Evolutionary conservation across 495 filamentous ascomycete species (phyloP), one percentile per base, ranked within the genome.

Genomic region (Parachaetomium inaequale): DNA sequence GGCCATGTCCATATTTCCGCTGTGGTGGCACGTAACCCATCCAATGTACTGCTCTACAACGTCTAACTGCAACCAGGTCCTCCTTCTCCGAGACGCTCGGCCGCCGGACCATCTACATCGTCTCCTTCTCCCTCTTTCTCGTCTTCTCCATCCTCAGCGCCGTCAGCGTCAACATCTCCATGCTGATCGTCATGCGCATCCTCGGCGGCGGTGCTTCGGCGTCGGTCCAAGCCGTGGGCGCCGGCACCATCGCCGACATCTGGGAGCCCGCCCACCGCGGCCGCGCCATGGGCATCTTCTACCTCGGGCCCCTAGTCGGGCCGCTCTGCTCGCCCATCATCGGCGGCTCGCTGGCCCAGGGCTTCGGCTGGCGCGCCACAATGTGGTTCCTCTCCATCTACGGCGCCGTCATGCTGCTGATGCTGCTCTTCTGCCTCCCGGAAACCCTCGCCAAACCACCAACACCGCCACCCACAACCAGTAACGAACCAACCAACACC

Each of bases 241-340:
- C 93, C 17, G 93, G 93, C 17, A 95, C 92, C 3, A 92, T 97
- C 45, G 88, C 93, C 11, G 93, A 96, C 75, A 82, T 96, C 55
- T 98, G 93, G 93, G 90, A 93, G 59, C 70, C 85, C 1, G 82
- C 79, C 23, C 89, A 96, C 71, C 79, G 93, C 58, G 93, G 93
- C 7, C 78, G 78, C 25, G 93, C 92, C n/a, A 96, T 98, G 91
- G 87, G 91, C 2, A 84, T 90, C 25, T 98, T 96, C 74, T 98
- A 96, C 62, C 80, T 96, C 0, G 93, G 93, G 0, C 93, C 93
- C 2, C 76, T 97, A n/a, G 72, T 87, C 56, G 93, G 93, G 0
- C 93, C 93, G 0, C 76, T 96, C 11, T 76, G 96, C 26, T 86
- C 89, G 1, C 93, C 93, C 7, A 93, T 98, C 47, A 85, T 96